Percentiles rank a stretch among this genome's conserved stretches.
phyloP scores from a whole-genome alignment of 768 basidiomycete species.

The Tricholoma terreum region DNA sequence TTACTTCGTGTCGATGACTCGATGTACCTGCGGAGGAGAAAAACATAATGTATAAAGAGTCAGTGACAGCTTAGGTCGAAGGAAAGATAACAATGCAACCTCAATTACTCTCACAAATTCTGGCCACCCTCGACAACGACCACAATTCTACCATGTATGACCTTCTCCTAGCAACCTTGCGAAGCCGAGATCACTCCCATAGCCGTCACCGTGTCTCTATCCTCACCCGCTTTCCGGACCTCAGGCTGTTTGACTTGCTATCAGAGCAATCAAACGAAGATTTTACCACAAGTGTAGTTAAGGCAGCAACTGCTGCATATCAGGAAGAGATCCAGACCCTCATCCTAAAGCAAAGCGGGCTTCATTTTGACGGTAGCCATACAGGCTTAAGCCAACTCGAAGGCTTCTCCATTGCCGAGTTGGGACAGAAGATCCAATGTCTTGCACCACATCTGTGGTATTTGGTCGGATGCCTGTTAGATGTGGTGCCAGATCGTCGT shows the following conservation, averaged over 20 bases:
- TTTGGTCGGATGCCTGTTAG: not conserved
- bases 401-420: not conserved
- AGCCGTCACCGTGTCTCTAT: not conserved
- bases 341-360: not conserved
- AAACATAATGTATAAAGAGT: not conserved
- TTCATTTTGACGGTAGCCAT: not conserved
- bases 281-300: too few species aligned
- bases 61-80: not conserved
- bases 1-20: not conserved
- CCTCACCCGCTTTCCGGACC: too few species aligned
- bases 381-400: not conserved
- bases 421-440: not conserved
- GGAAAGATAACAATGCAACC: not conserved
- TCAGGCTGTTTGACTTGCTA: too few species aligned
- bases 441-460: not conserved
- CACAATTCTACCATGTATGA: not conserved
- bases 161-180: not conserved
- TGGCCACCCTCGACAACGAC: not conserved
- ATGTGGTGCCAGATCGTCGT: not conserved
- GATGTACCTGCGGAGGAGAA: not conserved
- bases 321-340: not conserved
- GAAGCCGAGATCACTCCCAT: not conserved
- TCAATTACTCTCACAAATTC: not conserved
- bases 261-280: too few species aligned
- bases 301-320: too few species aligned